Evolutionary conservation across 2,329 filamentous ascomycete species (phyloP), one percentile per base, ranked within the genome.

Genomic region (Fusarium penzigii): DNA sequence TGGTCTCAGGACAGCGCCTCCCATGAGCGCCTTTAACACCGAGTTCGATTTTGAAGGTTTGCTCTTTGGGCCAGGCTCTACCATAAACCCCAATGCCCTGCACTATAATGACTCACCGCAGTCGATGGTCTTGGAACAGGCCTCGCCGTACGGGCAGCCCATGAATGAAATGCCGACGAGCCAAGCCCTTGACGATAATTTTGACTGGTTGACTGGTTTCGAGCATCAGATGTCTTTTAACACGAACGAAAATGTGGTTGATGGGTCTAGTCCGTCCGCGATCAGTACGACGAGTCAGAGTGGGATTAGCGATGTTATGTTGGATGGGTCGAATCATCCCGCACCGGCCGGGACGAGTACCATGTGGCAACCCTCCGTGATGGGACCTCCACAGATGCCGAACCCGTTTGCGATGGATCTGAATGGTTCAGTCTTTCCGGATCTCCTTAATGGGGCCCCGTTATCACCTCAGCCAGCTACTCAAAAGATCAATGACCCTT

Each of bases 201-300:
- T 94, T 68, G 89, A 92, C 64, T 97, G 92, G 92, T 66, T 84
- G 57, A 87, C 87, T 53, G 88, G 88, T 17, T 89, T 96, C 68
- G 90, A 94, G 58, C 84, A 87, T 65, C 84, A 89, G 42, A 84
- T 93, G 78, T 83, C 83, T 8, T 86, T 91, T 69, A 81, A 80
- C 63, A 75, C 78, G 49, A 88, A 88, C 65, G 92, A 96, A 63
- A 88, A 86, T 59, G 91, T 90, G 29, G 83, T 97, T 48, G 93
- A 96, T 65, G 92, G 89, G 53, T 97, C 94, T 11, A 97, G 94
- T 13, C 94, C 94, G 14, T 97, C 94, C 9, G 92, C 92, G 43
- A 93, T 97, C 70, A 97, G 93, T 75, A 96, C 90, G 41, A 90
- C 90, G 53, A 97, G 92, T 72, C 92, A 95, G 67, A 93, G 89